These are phyloP conservation scores for Pyrus bretschneideri DNA, from an alignment of 306 rosid species.

Conservation along the genomic window DNA sequence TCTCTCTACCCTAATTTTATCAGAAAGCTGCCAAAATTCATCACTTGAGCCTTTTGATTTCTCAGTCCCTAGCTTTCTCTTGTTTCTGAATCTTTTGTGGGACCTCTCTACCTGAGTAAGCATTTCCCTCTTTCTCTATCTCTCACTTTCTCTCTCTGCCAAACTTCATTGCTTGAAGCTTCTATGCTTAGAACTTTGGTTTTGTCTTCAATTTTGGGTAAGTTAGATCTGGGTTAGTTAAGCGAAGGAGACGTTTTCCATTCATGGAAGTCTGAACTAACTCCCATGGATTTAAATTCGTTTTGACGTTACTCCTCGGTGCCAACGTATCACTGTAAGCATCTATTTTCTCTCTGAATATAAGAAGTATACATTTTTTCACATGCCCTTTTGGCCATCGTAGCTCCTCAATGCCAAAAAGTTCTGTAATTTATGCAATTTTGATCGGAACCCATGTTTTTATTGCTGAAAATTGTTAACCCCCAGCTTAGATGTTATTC, in stretches of 20 bases:
- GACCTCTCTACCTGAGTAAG: slow-evolving; percentile 18
- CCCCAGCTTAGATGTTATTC: slow-evolving; percentile 22
- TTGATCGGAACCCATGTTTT: slow-evolving; percentile 33
- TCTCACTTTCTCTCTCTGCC: neutral
- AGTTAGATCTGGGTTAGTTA: slow-evolving; percentile 43
- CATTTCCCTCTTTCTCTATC: neutral
- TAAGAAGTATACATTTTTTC: slow-evolving; percentile 17
- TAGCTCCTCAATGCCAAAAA: slow-evolving; percentile 33
- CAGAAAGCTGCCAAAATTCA: neutral
- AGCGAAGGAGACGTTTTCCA: slow-evolving; percentile 19
- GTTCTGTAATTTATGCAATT: slow-evolving; percentile 16
- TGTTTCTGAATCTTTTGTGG: slow-evolving; percentile 29
- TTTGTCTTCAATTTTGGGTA: slow-evolving; percentile 18
- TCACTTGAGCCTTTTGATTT: neutral
- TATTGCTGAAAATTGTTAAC: slow-evolving; percentile 18
- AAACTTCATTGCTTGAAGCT: slow-evolving; percentile 14
- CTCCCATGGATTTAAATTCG: neutral
- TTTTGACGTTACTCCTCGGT: slow-evolving; percentile 10
- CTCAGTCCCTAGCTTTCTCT: slow-evolving; percentile 1
- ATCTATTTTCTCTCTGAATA: slow-evolving; percentile 28
- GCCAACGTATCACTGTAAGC: slow-evolving; percentile 20
- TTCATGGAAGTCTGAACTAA: slow-evolving; percentile 18
- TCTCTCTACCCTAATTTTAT: slow-evolving; percentile 8
- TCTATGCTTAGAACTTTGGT: slow-evolving; percentile 1
- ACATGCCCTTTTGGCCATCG: slow-evolving; percentile 11